Percentiles rank a stretch among this genome's conserved stretches.
phyloP scores from a whole-genome alignment of 2,329 filamentous ascomycete species.

The Talaromyces sp. region DNA sequence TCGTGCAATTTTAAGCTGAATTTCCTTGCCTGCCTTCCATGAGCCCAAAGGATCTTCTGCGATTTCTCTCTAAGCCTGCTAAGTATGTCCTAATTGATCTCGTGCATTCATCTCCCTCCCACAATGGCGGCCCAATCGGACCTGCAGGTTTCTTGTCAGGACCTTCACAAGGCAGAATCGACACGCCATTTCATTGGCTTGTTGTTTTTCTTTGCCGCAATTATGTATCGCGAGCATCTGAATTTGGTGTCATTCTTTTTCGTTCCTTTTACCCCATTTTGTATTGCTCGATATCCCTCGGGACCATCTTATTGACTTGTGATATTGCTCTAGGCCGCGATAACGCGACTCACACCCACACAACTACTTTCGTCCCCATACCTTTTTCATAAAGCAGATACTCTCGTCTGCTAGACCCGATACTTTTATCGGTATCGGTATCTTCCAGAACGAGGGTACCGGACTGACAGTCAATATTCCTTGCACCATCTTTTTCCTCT shows the following conservation, averaged over 20 bases:
- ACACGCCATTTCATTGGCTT: not conserved
- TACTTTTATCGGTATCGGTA: slow-evolving; percentile 84
- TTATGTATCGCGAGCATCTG: no score
- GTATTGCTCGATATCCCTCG: not conserved
- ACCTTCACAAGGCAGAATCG: no score
- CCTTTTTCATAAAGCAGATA: slow-evolving; percentile 54
- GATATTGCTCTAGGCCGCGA: slow-evolving; percentile 60
- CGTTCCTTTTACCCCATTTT: not conserved
- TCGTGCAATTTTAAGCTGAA: slow-evolving; percentile 38
- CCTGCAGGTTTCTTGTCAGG: not conserved
- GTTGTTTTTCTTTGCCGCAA: not conserved
- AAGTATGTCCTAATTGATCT: slow-evolving; percentile 67
- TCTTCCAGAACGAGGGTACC: slow-evolving; percentile 67
- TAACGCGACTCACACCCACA: slow-evolving; percentile 53
- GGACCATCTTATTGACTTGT: not conserved
- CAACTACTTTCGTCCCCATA: slow-evolving; percentile 18
- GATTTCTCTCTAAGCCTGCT: slow-evolving; percentile 91
- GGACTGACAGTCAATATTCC: slow-evolving; percentile 78
- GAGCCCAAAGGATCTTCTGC: slow-evolving; percentile 86
- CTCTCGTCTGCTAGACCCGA: slow-evolving; percentile 80
- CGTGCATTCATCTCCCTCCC: slow-evolving; percentile 1
- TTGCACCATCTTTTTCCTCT: slow-evolving; percentile 73
- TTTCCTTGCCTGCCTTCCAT: slow-evolving; percentile 64
- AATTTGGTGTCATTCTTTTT: not conserved
- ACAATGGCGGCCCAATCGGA: not conserved